Evolutionary conservation across 768 basidiomycete genomes (phyloP).

Genomic region (Leccinum rimulosum): DNA sequence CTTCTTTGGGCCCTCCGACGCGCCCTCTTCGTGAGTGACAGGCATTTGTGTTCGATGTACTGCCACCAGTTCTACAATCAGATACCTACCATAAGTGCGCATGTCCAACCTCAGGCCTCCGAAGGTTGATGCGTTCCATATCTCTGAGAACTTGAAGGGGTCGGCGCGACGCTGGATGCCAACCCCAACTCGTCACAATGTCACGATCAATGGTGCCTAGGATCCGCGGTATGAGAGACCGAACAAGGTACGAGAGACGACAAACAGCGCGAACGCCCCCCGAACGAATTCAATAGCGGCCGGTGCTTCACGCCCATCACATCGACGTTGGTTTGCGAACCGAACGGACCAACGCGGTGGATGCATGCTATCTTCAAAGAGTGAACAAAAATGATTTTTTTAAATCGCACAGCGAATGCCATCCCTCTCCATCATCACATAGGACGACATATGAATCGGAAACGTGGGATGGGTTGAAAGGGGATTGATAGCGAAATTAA

Average conservation of each 20-base stretch:
- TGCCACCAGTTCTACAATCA: conserved; percentile 25
- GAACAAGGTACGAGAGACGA: conserved; percentile 1
- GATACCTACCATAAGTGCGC: conserved; percentile 9
- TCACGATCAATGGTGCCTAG: conserved; percentile 20
- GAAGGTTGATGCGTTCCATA: neutral
- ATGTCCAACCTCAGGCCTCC: neutral
- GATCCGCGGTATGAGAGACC: conserved; percentile 25
- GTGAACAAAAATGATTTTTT: neutral
- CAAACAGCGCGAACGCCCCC: neutral
- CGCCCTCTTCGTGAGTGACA: conserved; percentile 27
- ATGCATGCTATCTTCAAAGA: neutral
- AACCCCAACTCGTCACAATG: conserved; percentile 19
- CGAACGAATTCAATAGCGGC: neutral
- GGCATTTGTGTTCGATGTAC: conserved; percentile 20
- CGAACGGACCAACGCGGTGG: neutral
- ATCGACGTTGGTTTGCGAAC: neutral
- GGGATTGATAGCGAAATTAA: conserved; percentile 2
- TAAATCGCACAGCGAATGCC: neutral
- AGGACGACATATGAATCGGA: conserved; percentile 17
- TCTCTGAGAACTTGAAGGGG: neutral
- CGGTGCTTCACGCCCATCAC: neutral
- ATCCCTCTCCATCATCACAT: neutral
- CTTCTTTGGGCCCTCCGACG: conserved; percentile 30
- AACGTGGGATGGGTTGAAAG: neutral
- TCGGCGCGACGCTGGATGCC: conserved; percentile 13